phyloP scores from a whole-genome alignment of 768 basidiomycete genomes.

The Phlegmacium glaucopus region DNA sequence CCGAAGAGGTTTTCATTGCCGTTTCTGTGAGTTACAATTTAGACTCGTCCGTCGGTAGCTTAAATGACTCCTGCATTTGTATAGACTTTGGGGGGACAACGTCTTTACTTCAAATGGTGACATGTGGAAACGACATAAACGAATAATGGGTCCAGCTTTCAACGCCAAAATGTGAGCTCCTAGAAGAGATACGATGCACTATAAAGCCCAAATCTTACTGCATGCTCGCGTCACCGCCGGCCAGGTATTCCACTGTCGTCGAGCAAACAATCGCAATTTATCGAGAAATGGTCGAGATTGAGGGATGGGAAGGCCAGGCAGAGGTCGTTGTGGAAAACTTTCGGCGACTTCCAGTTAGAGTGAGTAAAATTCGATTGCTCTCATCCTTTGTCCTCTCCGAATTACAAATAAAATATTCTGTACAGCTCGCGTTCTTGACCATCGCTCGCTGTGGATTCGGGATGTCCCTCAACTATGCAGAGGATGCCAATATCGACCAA shows the following conservation, averaged over 20 bases:
- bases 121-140: slow-evolving; percentile 8
- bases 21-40: slow-evolving; percentile 1
- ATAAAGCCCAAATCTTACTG: no score
- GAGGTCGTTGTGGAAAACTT: not conserved
- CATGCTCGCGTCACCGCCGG: no score
- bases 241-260: slow-evolving; percentile 6
- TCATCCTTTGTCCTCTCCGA: no score
- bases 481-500: not conserved
- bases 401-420: no score
- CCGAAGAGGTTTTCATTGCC: slow-evolving; percentile 1
- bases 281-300: slow-evolving; percentile 3
- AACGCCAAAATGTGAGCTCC: slow-evolving; percentile 2
- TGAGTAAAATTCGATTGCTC: no score
- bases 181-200: no score
- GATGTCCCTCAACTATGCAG: slow-evolving; percentile 11
- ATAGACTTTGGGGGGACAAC: slow-evolving; percentile 10
- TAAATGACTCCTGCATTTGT: no score
- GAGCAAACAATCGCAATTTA: slow-evolving; percentile 5
- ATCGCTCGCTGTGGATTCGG: slow-evolving; percentile 22
- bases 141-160: slow-evolving; percentile 10
- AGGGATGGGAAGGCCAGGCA: not conserved
- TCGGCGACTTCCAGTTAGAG: no score
- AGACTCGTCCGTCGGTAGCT: no score
- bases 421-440: slow-evolving; percentile 19
- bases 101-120: slow-evolving; percentile 6